Conservation (phyloP, 768 basidiomycete genomes). For the Suillus sp. region DNA sequence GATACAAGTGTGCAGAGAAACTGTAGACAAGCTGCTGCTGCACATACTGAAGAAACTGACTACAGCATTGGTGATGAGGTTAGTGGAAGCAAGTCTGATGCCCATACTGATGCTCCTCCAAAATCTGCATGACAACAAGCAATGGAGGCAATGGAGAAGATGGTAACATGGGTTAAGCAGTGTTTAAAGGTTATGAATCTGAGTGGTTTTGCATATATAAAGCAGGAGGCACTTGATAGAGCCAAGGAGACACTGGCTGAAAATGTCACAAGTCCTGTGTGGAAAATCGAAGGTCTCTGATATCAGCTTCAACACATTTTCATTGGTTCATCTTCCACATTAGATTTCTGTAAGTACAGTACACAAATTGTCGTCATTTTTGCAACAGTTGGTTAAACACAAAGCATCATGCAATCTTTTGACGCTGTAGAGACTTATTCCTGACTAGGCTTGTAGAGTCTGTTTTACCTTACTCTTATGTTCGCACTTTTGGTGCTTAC, state of each 20-base stretch:
- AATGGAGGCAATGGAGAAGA: slow-evolving; percentile 13
- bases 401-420: no score
- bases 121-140: slow-evolving; percentile 13
- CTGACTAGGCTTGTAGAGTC: no score
- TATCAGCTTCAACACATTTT: no score
- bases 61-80: background rate
- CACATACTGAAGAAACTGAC: background rate
- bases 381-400: no score
- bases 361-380: no score
- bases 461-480: no score
- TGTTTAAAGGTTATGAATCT: background rate
- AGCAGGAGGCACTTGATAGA: slow-evolving; percentile 5
- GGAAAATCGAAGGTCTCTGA: slow-evolving; percentile 14
- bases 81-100: background rate
- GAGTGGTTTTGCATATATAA: background rate
- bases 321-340: no score
- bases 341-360: no score
- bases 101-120: background rate
- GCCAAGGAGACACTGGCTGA: background rate
- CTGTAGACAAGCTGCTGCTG: background rate
- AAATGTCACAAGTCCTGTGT: slow-evolving; percentile 17
- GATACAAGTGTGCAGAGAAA: background rate
- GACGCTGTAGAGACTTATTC: no score
- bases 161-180: slow-evolving; percentile 1
- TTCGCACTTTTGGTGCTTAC: no score